A percentile compares a stretch with the other conserved stretches of the same genome.
Conservation (phyloP, 2,329 filamentous ascomycete species). For the Aquanectria penicillioides region DNA sequence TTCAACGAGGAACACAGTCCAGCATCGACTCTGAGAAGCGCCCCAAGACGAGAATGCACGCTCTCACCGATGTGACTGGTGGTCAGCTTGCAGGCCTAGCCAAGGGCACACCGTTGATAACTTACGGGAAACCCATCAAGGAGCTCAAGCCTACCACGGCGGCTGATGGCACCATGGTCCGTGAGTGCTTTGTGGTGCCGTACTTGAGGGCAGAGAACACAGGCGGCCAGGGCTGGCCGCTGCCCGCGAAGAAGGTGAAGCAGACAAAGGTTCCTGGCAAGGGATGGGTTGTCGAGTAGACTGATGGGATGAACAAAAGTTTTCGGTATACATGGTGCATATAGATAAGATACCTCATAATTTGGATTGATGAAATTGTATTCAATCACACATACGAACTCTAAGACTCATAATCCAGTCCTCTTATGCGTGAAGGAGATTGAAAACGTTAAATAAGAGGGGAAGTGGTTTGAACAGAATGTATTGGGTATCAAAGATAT, state of each 20-base stretch:
- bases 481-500: conserved; percentile 39
- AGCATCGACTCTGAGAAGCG: conserved; percentile 63
- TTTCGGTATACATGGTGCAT: conserved; percentile 20
- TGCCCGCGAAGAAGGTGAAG: conserved; percentile 85
- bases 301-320: background rate
- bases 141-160: conserved; percentile 67
- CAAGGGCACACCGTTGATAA: conserved; percentile 84
- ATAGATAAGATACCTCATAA: conserved; percentile 38
- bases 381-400: background rate
- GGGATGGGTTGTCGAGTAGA: conserved; percentile 77
- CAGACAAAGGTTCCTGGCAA: conserved; percentile 78
- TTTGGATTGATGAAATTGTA: conserved; percentile 17
- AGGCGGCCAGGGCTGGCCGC: conserved; percentile 80
- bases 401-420: no score
- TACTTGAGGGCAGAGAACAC: conserved; percentile 75
- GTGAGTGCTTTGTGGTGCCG: conserved; percentile 87
- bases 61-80: conserved; percentile 81
- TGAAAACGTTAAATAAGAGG: no score
- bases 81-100: conserved; percentile 81
- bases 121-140: conserved; percentile 91
- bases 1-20: conserved; percentile 73
- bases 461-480: conserved; percentile 6
- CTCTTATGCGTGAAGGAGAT: no score
- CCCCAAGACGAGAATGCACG: conserved; percentile 85
- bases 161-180: conserved; percentile 52